These are phyloP conservation scores for Penicillium angulare DNA, from an alignment of 495 filamentous ascomycete species.

Conservation along the genomic window DNA sequence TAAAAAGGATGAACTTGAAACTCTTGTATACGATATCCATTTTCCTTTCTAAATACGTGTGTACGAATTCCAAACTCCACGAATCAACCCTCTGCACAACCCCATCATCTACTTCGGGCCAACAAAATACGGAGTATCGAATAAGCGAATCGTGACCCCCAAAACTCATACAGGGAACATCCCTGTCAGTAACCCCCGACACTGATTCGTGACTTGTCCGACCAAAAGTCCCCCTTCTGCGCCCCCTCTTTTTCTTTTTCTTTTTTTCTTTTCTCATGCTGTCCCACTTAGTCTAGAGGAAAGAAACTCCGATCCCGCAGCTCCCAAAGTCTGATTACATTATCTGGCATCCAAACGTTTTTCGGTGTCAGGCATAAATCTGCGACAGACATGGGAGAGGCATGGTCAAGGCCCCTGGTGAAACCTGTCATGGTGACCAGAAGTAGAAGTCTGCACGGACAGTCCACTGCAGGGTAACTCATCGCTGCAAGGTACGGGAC, in stretches of 20 bases:
- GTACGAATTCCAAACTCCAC: not conserved
- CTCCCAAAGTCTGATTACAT: not conserved
- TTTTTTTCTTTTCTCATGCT: not conserved
- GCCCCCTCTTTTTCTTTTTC: not conserved
- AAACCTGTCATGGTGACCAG: conserved; percentile 4
- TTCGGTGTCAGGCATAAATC: too few relatives aligned
- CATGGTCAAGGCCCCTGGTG: conserved; percentile 6
- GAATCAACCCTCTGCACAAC: conserved; percentile 12
- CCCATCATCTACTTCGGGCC: not conserved
- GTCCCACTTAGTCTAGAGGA: not conserved
- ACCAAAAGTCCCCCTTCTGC: conserved; percentile 6
- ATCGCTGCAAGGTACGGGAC: conserved; percentile 31
- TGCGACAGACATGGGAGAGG: not conserved
- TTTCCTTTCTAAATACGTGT: not conserved
- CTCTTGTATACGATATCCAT: not conserved
- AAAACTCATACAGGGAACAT: conserved; percentile 1
- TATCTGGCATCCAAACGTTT: conserved; percentile 15
- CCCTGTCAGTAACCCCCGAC: conserved; percentile 6
- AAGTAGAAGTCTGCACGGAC: conserved; percentile 21
- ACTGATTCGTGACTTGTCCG: conserved; percentile 8
- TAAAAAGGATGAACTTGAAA: too few relatives aligned
- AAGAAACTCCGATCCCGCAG: not conserved
- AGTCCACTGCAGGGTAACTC: conserved; percentile 25
- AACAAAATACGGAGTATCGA: too few relatives aligned
- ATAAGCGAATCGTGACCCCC: too few relatives aligned